Base-by-base conservation (phyloP, 257 asterid species). In the Fraxinus americana region DNA sequence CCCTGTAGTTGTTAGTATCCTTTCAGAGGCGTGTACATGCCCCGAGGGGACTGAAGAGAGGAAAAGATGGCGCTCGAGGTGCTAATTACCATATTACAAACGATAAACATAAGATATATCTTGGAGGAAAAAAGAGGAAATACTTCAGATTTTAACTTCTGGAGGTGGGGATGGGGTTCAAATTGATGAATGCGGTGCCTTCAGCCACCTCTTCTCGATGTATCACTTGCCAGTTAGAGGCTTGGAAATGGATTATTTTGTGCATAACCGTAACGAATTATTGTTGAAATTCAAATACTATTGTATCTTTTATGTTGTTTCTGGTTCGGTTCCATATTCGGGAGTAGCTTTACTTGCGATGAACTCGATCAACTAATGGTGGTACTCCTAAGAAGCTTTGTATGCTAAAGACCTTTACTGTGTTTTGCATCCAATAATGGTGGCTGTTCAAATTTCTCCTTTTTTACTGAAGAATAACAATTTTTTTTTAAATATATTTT, bases 141-240 rank as follows among this genome's bases (percentile, higher is more conserved):
- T 88, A 77, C 94, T 95, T 75, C 97, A 88, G 88, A 91, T 95
- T 79, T 82, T 90, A 7, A 91, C 99, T 66, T 98, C 98, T 0
- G 99, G 98, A 43, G 99, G 99, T 54, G 99, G 99, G 99, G 99
- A 19, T 93, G 97, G 94, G 97, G 99, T 75, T 82, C 91, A 61
- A 61, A 23, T 23, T 61, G 66, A 57, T 4, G 68, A 23, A 61
- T 10, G 68, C 23, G 23, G 7, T 10, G 68, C 68, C 34, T 21
- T 61, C 68, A 10, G 17, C 68, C 13, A 61, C 34, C 68, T 13
- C 32, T 61, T 30, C 32, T 0, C 1, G 16, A 3, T 1, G 5
- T 1, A 1, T 52, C 7, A 4, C 25, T 17, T 19, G 7, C 8
- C 2, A 5, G 10, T 52, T 52, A 52, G 23, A 52, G 7, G 63